These are phyloP conservation scores for Sclerotinia glacialis DNA, from an alignment of 2,329 filamentous ascomycete species.

Conservation along the genomic window DNA sequence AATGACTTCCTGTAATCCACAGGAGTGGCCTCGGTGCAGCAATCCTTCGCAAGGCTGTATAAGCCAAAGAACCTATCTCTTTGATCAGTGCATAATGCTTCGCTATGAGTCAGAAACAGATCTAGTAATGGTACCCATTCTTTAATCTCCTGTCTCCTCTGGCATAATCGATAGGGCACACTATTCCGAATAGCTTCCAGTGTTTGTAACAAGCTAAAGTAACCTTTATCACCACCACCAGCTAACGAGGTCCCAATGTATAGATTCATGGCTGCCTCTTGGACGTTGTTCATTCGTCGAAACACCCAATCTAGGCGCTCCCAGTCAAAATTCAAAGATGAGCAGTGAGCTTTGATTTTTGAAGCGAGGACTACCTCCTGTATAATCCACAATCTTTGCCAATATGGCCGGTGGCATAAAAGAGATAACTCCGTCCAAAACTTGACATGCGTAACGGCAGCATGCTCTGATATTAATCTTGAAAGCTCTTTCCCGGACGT, in stretches of 20 bases:
- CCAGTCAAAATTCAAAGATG: constrained; percentile 19
- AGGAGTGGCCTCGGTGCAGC: constrained; percentile 16
- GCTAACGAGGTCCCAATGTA: background rate
- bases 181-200: constrained; percentile 11
- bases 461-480: constrained; percentile 12
- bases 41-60: constrained; percentile 20
- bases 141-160: constrained; percentile 16
- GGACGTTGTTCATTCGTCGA: background rate
- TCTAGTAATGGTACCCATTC: constrained; percentile 13
- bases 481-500: constrained; percentile 13
- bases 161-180: constrained; percentile 13
- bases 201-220: constrained; percentile 14
- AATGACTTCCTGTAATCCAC: constrained; percentile 21
- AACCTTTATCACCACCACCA: constrained; percentile 2
- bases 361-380: constrained; percentile 22
- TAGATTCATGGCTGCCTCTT: constrained; percentile 1
- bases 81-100: constrained; percentile 20
- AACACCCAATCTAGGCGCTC: constrained; percentile 17
- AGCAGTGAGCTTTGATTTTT: constrained; percentile 19
- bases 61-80: constrained; percentile 21
- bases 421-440: constrained; percentile 19
- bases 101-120: constrained; percentile 20
- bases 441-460: constrained; percentile 8
- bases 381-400: constrained; percentile 20
- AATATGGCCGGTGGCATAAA: constrained; percentile 16